A percentile compares a stretch with the other conserved stretches of the same genome.
Evolutionary conservation across 352 stramenopile species (phyloP).

Genomic region (Phytophthora crassamura): DNA sequence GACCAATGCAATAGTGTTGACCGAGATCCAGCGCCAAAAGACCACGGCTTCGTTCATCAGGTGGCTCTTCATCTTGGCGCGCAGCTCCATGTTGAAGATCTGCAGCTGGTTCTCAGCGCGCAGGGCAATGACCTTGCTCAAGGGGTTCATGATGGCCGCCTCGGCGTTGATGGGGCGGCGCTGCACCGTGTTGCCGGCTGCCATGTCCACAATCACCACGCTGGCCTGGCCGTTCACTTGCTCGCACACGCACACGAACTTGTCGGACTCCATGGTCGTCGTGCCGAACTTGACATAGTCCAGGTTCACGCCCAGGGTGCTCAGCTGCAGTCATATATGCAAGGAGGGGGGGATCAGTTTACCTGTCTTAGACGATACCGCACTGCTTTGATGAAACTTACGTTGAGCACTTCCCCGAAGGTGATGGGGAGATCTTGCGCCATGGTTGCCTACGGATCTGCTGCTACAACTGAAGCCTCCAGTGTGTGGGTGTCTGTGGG

Average conservation of each 20-base stretch:
- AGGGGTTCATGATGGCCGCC: slow-evolving; percentile 99
- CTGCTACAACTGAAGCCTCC: slow-evolving; percentile 12
- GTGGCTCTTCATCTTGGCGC: slow-evolving; percentile 98
- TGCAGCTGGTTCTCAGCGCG: slow-evolving; percentile 96
- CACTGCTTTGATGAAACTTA: slow-evolving; percentile 47
- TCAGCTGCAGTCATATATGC: slow-evolving; percentile 63
- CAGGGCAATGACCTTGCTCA: slow-evolving; percentile 90
- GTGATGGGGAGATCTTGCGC: slow-evolving; percentile 91
- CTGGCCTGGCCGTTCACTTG: slow-evolving; percentile 89
- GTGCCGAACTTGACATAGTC: slow-evolving; percentile 94
- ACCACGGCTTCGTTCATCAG: slow-evolving; percentile 94
- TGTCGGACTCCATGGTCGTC: slow-evolving; percentile 98
- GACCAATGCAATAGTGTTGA: slow-evolving; percentile 98
- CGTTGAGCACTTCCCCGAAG: slow-evolving; percentile 91
- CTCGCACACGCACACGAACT: slow-evolving; percentile 95
- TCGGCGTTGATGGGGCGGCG: slow-evolving; percentile 98
- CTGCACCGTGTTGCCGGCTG: slow-evolving; percentile 87
- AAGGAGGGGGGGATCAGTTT: slow-evolving; percentile 17
- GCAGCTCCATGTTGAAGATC: slow-evolving; percentile 99
- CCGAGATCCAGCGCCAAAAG: slow-evolving; percentile 99
- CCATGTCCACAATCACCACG: slow-evolving; percentile 94
- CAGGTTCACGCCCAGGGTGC: slow-evolving; percentile 86
- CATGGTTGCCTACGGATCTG: slow-evolving; percentile 45
- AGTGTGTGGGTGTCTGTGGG: slow-evolving; percentile 16
- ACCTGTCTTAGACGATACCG: slow-evolving; percentile 4